Percentiles rank a stretch among this genome's conserved stretches.
Evolutionary conservation across 805 yeast genomes (phyloP).

Genomic region (Sugiyamaella marilandica): DNA sequence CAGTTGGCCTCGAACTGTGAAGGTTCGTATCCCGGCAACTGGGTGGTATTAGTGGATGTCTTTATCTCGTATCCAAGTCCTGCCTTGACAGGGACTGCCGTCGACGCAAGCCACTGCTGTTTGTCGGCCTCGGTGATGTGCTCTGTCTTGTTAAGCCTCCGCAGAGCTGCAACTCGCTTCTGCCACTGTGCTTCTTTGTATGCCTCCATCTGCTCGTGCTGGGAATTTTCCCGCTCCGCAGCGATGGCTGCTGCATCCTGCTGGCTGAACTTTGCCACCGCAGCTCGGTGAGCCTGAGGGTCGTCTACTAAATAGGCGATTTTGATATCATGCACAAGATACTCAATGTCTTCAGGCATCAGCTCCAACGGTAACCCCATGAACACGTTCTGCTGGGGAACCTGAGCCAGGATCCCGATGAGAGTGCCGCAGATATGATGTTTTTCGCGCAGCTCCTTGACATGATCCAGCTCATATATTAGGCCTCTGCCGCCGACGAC

Average conservation of each 20-base stretch:
- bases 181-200: slow-evolving; percentile 18
- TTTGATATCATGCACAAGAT: slow-evolving; percentile 46
- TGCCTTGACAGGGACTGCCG: slow-evolving; percentile 10
- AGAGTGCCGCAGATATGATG: slow-evolving; percentile 71
- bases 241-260: slow-evolving; percentile 18
- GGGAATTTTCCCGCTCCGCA: slow-evolving; percentile 15
- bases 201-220: slow-evolving; percentile 19
- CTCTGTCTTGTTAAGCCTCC: slow-evolving; percentile 4
- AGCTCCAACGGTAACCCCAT: slow-evolving; percentile 77
- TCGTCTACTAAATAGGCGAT: slow-evolving; percentile 45
- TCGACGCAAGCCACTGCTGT: slow-evolving; percentile 6
- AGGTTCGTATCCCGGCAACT: slow-evolving; percentile 3
- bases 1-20: not conserved
- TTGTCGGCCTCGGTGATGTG: slow-evolving; percentile 11
- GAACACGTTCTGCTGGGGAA: slow-evolving; percentile 92
- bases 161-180: slow-evolving; percentile 18
- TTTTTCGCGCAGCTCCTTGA: slow-evolving; percentile 48
- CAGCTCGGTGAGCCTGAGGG: slow-evolving; percentile 27
- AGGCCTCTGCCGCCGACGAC: slow-evolving; percentile 44
- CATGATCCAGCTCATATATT: slow-evolving; percentile 53
- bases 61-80: slow-evolving; percentile 12
- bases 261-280: slow-evolving; percentile 16
- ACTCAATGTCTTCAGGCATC: slow-evolving; percentile 65
- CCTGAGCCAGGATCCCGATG: slow-evolving; percentile 76
- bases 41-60: slow-evolving; percentile 8